A percentile compares a stretch with the other conserved stretches of the same genome.
phyloP scores from a whole-genome alignment of 106 monocot genomes.

The Allium cepa region DNA sequence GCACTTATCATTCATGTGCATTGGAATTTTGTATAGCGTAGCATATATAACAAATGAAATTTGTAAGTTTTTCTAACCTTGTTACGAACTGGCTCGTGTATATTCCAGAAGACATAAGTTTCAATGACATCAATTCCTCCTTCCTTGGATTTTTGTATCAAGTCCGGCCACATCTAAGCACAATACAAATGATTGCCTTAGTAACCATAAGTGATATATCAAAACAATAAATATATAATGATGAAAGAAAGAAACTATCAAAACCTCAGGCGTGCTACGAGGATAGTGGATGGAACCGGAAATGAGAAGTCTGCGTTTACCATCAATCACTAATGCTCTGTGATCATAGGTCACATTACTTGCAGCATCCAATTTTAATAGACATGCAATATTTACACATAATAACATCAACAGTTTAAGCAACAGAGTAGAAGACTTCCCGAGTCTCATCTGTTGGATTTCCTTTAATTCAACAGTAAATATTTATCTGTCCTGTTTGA shows the following conservation, averaged over 20 bases:
- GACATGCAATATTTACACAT: no score
- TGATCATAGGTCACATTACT: conserved; percentile 46
- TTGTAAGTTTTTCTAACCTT: conserved; percentile 26
- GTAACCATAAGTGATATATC: neutral
- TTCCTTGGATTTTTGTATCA: conserved; percentile 67
- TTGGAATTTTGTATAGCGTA: no score
- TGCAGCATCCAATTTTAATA: conserved; percentile 2
- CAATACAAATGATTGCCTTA: neutral
- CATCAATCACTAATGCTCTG: conserved; percentile 50
- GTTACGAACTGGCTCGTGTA: conserved; percentile 61
- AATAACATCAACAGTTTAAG: neutral
- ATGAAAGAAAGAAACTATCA: neutral
- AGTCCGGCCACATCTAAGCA: conserved; percentile 70
- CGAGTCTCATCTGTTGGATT: no score
- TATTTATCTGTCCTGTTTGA: no score
- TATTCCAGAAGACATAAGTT: conserved; percentile 75
- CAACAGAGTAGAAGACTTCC: neutral
- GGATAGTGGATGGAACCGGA: conserved; percentile 70
- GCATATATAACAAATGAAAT: no score
- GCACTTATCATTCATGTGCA: no score
- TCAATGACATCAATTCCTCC: conserved; percentile 71
- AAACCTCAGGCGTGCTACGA: conserved; percentile 56
- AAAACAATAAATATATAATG: neutral
- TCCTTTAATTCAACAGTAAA: no score
- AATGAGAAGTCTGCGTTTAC: conserved; percentile 42